Conservation (phyloP, 352 stramenopile genomes). For the Globisporangium abappressorium region DNA sequence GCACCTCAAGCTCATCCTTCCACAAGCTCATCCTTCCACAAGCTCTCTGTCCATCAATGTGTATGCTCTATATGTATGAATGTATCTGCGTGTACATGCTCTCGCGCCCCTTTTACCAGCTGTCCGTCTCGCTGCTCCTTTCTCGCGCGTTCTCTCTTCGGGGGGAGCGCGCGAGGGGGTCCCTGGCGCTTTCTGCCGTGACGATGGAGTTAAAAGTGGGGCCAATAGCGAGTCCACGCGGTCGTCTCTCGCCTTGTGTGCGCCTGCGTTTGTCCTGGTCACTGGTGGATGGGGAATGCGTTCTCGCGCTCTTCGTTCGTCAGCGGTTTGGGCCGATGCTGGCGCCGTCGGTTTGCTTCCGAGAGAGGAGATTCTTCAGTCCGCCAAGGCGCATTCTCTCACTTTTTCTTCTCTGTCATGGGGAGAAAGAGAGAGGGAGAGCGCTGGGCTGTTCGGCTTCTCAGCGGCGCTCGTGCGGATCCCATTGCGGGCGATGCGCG, state of each 20-base stretch:
- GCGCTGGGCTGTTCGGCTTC: constrained; percentile 20
- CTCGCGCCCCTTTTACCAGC: constrained; percentile 64
- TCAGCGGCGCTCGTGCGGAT: constrained; percentile 33
- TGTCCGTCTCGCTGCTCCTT: constrained; percentile 29
- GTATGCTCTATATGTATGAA: not conserved
- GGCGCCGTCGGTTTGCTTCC: constrained; percentile 12
- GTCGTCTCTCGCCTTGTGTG: constrained; percentile 24
- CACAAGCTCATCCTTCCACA: no score
- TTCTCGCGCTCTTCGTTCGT: not conserved
- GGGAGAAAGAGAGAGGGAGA: not conserved
- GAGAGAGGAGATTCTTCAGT: constrained; percentile 26
- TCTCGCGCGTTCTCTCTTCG: constrained; percentile 13
- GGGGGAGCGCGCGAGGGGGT: constrained; percentile 8
- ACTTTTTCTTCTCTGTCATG: not conserved
- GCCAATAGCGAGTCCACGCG: constrained; percentile 39
- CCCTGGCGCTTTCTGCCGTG: constrained; percentile 25
- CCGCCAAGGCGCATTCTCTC: not conserved
- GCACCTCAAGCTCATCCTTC: no score
- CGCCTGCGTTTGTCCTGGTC: constrained; percentile 22
- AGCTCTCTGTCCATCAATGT: no score
- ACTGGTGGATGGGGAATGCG: not conserved
- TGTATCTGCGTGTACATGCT: not conserved
- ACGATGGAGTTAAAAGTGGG: constrained; percentile 78
- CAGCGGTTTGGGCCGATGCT: not conserved
- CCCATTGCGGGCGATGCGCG: constrained; percentile 42